Conservation (phyloP, 176 grass and related monocot species). For the Triticum turgidum region DNA sequence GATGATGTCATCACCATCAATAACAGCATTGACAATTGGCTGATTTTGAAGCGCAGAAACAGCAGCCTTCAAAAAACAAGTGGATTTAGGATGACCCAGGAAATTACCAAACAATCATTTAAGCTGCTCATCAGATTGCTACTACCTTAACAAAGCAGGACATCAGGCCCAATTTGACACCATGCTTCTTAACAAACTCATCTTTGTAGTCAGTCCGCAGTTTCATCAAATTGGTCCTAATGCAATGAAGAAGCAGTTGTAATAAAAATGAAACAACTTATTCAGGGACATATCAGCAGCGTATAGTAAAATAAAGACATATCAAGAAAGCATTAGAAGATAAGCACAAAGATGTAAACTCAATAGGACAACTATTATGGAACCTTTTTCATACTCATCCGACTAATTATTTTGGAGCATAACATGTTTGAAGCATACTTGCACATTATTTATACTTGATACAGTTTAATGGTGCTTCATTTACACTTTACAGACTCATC, state of each 20-base stretch:
- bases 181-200: slow-evolving; percentile 75
- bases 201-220: slow-evolving; percentile 78
- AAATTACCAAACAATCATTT: not conserved
- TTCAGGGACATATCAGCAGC: not conserved
- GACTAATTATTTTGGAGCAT: not conserved
- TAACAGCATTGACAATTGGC: slow-evolving; percentile 77
- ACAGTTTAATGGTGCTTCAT: not conserved
- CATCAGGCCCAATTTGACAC: slow-evolving; percentile 84
- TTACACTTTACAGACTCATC: slow-evolving; percentile 1
- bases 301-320: not conserved
- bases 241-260: not conserved
- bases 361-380: not conserved
- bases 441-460: not conserved
- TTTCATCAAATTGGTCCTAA: slow-evolving; percentile 92
- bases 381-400: not conserved
- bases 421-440: slow-evolving; percentile 8
- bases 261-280: slow-evolving; percentile 8
- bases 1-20: slow-evolving; percentile 84
- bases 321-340: not conserved
- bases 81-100: slow-evolving; percentile 22
- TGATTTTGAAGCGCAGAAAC: slow-evolving; percentile 76
- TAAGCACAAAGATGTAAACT: slow-evolving; percentile 1
- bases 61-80: slow-evolving; percentile 56
- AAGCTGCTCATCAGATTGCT: slow-evolving; percentile 7
- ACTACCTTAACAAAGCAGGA: slow-evolving; percentile 82